Evolutionary conservation across 192 early-diverging fungal genomes (phyloP), one percentile per base, ranked within the genome.

Genomic region (Backusella liffmaniae): DNA sequence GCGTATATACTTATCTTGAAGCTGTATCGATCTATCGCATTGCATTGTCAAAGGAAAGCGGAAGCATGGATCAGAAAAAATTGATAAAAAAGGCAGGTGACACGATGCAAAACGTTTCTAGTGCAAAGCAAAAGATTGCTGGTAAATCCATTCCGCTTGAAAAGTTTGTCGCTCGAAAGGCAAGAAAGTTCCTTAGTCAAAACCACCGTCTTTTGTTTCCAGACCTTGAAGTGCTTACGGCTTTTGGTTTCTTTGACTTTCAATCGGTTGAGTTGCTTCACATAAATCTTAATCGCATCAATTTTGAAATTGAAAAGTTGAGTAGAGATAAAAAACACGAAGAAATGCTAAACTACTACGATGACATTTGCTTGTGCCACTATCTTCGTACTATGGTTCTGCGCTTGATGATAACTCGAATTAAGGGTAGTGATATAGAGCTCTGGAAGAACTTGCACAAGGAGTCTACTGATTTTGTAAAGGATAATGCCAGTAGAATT

Each of bases 121-220:
- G 75, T 35, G 79, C 87, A 9, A 87, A 85, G 75, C 91, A 92
- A 83, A 94, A 90, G 77, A 88, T 97, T 10, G 96, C 94, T 23
- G 96, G 96, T 23, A 94, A 94, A 81, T 90, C 90, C 2, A 86
- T 97, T 39, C 94, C 94, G 7, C 76, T 97, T 36, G 96, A 97
- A 84, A 96, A 96, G 80, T 96, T 92, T 81, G 91, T 96, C n/a
- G 86, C 91, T 30, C 89, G 96, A 67, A 97, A 97, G 81, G 84
- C 91, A 7, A 87, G 90, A 73, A 93, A 94, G 73, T 96, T 91
- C 76, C n/a, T 79, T 18, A 49, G 82, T 66, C 93, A 97, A 77
- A 84, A 82, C 16, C 82, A 85, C 70, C 80, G 90, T 37, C 79
- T 97, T 26, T 73, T 94, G 36, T 84, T 96, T 13, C 95, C 95